Base-by-base conservation (phyloP, 164 flowering plant species). In the Tinospora cordifolia region DNA sequence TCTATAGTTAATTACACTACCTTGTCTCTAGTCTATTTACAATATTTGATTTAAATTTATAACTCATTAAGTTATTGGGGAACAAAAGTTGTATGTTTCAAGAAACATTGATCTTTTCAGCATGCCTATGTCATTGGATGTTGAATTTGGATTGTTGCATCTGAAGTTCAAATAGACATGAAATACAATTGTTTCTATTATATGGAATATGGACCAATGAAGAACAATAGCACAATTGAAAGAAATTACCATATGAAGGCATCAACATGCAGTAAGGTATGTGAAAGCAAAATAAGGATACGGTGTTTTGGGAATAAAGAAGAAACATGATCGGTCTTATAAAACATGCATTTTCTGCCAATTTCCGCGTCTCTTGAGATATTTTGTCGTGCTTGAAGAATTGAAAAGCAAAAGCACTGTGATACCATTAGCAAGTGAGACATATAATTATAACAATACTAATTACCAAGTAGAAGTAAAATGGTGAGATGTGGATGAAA, bases 301-400 rank as follows among this genome's bases (percentile, higher is more conserved):
- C 93, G 90, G 7, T 82, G 76, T 70, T 66, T 75, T 22, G 91
- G 94, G 62, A 89, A 75, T 75, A 72, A 71, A 19, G 84, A 76
- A 10, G 79, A 63, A 27, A 77, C 79, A 68, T 25, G 3, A 24
- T 77, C 78, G 74, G 71, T 26, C 68, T 77, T 80, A 63, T 86
- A 85, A 65, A 91, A 86, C 63, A 89, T 79, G 46, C 63, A 36
- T 26, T 73, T 69, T 79, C 88, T 89, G 25, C 81, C 65, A 67
- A 88, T 78, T 22, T 71, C 67, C 68, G 69, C 36, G 67, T 58
- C 71, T 25, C 63, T 63, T 27, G 62, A 62, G 68, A 77, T 66
- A 25, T 66, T 69, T 38, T 4, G 74, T 24, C 73, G 67, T 69
- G 80, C 73, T 79, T 82, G 80, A 46, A 81, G 77, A 34, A 73